Percentiles rank a stretch among this genome's conserved stretches.
These are phyloP conservation scores for Tuber umbilicatum DNA, from an alignment of 495 filamentous ascomycete species.

Conservation along the genomic window DNA sequence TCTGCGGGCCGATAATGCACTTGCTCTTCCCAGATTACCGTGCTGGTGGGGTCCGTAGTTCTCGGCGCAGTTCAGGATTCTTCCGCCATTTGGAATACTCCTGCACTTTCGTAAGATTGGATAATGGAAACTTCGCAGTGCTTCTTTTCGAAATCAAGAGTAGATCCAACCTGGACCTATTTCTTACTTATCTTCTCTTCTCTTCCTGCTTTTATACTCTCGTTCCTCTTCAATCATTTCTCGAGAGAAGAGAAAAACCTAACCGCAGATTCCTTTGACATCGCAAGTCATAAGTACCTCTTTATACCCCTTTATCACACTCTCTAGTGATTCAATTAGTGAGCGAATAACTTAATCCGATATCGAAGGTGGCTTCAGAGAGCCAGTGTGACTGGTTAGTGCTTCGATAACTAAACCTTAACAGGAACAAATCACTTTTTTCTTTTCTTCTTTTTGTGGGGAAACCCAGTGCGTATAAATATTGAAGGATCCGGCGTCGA, in stretches of 20 bases:
- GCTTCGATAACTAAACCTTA: not conserved
- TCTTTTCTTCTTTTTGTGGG: not conserved
- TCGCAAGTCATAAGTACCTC: not conserved
- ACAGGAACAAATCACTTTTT: not conserved
- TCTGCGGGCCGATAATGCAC: not conserved
- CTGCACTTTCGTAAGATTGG: not conserved
- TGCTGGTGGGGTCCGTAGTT: not conserved
- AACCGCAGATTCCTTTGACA: not conserved
- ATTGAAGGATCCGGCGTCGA: not conserved
- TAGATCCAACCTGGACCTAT: not conserved
- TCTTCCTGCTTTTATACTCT: not conserved
- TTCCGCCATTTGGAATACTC: not conserved
- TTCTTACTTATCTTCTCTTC: constrained; percentile 7
- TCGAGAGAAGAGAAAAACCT: not conserved
- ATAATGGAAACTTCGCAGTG: not conserved
- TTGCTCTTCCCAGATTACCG: not conserved
- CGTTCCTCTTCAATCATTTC: not conserved
- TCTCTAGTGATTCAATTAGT: not conserved
- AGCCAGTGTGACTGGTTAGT: not conserved
- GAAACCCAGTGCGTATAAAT: not conserved
- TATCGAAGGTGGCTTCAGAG: not conserved
- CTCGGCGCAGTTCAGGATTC: not conserved
- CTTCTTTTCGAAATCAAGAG: not conserved
- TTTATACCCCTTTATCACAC: not conserved
- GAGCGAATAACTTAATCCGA: not conserved